These are phyloP conservation scores for Phialocephala subalpina DNA, from an alignment of 2,329 filamentous ascomycete species.

Conservation along the genomic window DNA sequence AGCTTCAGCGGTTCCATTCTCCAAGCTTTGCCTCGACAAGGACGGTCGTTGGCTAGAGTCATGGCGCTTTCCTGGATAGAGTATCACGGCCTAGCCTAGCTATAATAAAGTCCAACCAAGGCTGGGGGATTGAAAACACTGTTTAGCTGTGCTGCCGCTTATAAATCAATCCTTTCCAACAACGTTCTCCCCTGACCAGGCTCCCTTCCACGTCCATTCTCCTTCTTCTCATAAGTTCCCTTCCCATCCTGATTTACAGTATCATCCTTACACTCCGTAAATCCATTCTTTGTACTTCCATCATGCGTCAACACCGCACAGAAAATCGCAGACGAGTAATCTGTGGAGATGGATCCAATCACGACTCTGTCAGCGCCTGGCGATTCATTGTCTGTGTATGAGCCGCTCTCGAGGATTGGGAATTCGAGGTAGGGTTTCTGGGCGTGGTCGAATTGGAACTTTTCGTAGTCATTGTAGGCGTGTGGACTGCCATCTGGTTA, in stretches of 20 bases:
- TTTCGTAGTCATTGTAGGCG: constrained; percentile 46
- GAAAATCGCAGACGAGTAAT: constrained; percentile 41
- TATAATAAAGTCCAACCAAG: no score
- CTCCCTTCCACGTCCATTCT: constrained; percentile 17
- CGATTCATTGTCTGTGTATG: constrained; percentile 34
- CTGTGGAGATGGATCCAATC: constrained; percentile 41
- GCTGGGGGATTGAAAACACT: no score
- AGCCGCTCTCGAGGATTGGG: constrained; percentile 38
- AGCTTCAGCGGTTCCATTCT: no score
- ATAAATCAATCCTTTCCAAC: constrained; percentile 34
- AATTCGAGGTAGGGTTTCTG: constrained; percentile 45
- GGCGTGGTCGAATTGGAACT: constrained; percentile 43
- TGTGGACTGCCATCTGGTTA: no score
- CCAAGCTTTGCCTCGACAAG: no score
- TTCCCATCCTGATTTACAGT: constrained; percentile 28
- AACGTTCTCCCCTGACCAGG: constrained; percentile 28
- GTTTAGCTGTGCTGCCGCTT: no score
- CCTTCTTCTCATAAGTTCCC: constrained; percentile 28
- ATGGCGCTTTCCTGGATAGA: no score
- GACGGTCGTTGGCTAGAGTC: no score
- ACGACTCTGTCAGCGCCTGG: constrained; percentile 45
- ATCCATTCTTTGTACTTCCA: constrained; percentile 41
- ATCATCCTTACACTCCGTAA: constrained; percentile 42
- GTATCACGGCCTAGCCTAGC: no score
- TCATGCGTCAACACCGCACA: constrained; percentile 44